phyloP scores from a whole-genome alignment of 1,139 yeast genomes.

The Debaryomyces nepalensis region DNA sequence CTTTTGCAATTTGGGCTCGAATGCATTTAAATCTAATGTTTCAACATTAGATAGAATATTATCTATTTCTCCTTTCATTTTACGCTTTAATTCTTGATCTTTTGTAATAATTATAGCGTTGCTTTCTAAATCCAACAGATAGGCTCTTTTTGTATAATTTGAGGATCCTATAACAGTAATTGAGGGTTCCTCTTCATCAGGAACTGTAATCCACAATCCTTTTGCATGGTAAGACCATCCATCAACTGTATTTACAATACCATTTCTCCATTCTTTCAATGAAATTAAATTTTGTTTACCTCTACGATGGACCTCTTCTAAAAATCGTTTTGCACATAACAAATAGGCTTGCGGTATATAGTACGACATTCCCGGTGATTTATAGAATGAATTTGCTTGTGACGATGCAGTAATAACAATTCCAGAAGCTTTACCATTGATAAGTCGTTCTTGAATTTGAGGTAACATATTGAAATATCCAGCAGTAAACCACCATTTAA shows the following conservation, averaged over 20 bases:
- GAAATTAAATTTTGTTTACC: conserved; percentile 54
- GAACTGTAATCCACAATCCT: conserved; percentile 84
- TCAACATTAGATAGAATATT: conserved; percentile 60
- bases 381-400: conserved; percentile 89
- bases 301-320: conserved; percentile 53
- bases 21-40: conserved; percentile 59
- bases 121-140: conserved; percentile 83
- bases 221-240: conserved; percentile 99
- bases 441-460: conserved; percentile 63
- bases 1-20: conserved; percentile 44
- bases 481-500: conserved; percentile 89
- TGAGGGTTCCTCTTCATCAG: conserved; percentile 62
- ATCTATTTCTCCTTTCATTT: conserved; percentile 66
- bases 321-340: conserved; percentile 70
- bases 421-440: conserved; percentile 66
- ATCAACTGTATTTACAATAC: conserved; percentile 74
- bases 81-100: conserved; percentile 59
- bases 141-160: conserved; percentile 90
- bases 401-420: conserved; percentile 89
- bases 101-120: conserved; percentile 80
- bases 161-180: conserved; percentile 90
- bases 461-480: conserved; percentile 95
- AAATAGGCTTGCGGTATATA: conserved; percentile 88
- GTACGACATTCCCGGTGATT: conserved; percentile 81
- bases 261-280: conserved; percentile 85